A percentile compares a stretch with the other conserved stretches of the same genome.
These are phyloP conservation scores for Solanum lycopersicoides DNA, from an alignment of 257 asterid genomes.

Conservation along the genomic window DNA sequence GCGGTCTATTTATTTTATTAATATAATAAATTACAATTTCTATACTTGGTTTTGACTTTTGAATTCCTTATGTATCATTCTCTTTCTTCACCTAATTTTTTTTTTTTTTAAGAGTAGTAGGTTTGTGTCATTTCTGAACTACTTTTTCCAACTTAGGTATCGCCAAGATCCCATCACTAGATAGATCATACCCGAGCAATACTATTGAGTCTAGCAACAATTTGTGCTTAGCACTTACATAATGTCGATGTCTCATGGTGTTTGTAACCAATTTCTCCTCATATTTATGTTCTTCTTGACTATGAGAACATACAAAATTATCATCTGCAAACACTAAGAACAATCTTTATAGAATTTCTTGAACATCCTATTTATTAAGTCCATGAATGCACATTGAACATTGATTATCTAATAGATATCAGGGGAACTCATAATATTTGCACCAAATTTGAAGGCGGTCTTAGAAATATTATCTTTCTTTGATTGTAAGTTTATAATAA, in stretches of 20 bases:
- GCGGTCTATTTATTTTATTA: no score
- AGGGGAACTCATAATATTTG: neutral
- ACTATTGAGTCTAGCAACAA: neutral
- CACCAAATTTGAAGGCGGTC: neutral
- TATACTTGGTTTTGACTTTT: no score
- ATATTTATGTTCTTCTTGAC: neutral
- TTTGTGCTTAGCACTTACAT: neutral
- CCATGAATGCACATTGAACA: neutral
- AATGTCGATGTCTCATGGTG: neutral
- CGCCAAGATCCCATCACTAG: neutral
- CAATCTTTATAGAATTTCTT: neutral
- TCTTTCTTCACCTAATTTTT: no score
- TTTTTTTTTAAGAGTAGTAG: neutral
- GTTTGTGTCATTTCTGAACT: neutral
- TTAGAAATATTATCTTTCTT: neutral
- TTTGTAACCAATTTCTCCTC: neutral
- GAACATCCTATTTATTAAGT: neutral
- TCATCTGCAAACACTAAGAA: no score
- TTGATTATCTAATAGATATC: neutral
- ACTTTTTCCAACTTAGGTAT: neutral
- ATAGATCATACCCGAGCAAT: neutral
- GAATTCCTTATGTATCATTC: no score
- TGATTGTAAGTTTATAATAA: neutral
- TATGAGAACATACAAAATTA: no score
- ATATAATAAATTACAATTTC: no score